Base-by-base conservation (phyloP, 352 stramenopile genomes). In the Globisporangium ultimum region DNA sequence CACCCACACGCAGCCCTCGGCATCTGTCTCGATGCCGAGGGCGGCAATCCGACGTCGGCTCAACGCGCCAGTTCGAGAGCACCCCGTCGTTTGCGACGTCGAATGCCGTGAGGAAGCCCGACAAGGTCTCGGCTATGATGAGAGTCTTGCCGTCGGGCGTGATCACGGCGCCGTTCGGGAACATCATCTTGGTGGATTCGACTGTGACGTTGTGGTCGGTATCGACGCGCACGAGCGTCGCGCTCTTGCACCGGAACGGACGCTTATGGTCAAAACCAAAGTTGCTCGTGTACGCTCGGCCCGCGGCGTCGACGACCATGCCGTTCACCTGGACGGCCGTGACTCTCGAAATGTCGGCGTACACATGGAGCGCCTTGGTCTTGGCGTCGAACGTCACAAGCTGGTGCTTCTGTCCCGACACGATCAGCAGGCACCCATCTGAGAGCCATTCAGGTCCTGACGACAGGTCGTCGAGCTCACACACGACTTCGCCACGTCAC, bases 111-210 rank as follows among this genome's bases (percentile, higher is more conserved):
- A 91, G 61, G 7, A 65, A 20, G 0, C 64, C 70, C 17, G 66
- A 55, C 58, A 88, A 88, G 17, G 81, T 89, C 66, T 91, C 81
- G 22, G 69, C 79, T 7, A 81, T 65, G 63, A 91, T 88, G 32
- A 91, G 58, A 46, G 79, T 91, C 68, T 81, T 88, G 38, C 77
- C 79, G 47, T 91, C 81, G 0, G 81, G 77, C 0, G 81, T 88
- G 60, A 89, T 85, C 13, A 91, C 79, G 21, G 66, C 65, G 12
- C 81, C 81, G 52, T 91, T 91, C n/a, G 81, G 81, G 46, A 89
- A 91, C 52, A 91, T 67, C 51, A 91, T 62, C 5, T 71, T 67
- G 9, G 68, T 84, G 0, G 81, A 66, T 21, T 87, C 77, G 21
- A 91, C 79, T 0, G 73, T 71, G 20, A 86, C 63, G 14, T 49